Evolutionary conservation across 2,329 filamentous ascomycete genomes (phyloP).

Genomic region (Colletotrichum trifolii): DNA sequence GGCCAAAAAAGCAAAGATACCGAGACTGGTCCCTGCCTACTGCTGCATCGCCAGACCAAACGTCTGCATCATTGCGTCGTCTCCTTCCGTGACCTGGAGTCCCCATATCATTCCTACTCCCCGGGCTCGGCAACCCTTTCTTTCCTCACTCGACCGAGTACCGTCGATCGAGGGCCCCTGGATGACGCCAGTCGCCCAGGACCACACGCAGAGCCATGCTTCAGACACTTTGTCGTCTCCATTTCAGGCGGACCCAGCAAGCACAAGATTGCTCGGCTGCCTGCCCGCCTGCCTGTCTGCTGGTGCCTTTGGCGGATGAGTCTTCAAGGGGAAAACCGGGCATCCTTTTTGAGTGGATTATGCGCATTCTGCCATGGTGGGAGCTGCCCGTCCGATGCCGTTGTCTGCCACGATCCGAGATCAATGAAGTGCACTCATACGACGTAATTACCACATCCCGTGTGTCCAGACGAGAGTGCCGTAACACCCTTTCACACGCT

Average conservation of each 20-base stretch:
- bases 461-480: no score
- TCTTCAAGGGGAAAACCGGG: slow-evolving; percentile 7
- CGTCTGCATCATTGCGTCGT: slow-evolving; percentile 14
- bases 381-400: slow-evolving; percentile 21
- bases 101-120: slow-evolving; percentile 15
- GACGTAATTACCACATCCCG: no score
- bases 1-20: not conserved
- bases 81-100: slow-evolving; percentile 18
- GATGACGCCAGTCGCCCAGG: slow-evolving; percentile 1
- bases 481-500: no score
- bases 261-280: not conserved
- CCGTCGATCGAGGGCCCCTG: slow-evolving; percentile 13
- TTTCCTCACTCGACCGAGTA: slow-evolving; percentile 1
- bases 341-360: not conserved
- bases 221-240: not conserved
- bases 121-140: slow-evolving; percentile 5
- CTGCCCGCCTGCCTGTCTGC: not conserved
- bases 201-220: slow-evolving; percentile 4
- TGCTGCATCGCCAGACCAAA: slow-evolving; percentile 11
- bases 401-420: slow-evolving; percentile 30
- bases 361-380: not conserved
- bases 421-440: slow-evolving; percentile 6
- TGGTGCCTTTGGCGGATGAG: not conserved
- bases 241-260: not conserved
- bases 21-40: slow-evolving; percentile 4